Evolutionary conservation across 2,329 filamentous ascomycete species (phyloP).

Genomic region (Malbranchea cinnamomea): DNA sequence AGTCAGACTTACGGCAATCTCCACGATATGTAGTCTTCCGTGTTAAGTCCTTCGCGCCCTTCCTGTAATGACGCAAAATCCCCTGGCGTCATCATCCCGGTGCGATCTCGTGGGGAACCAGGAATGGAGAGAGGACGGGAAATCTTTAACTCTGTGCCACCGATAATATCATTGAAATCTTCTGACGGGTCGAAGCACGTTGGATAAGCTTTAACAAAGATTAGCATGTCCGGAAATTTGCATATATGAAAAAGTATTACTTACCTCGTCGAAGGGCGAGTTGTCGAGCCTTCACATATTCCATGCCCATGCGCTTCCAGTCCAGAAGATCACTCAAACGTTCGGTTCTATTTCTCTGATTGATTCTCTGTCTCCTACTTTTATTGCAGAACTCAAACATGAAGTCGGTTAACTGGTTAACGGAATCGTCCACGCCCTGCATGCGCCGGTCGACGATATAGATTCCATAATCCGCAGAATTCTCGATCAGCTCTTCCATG

Average conservation of each 20-base stretch:
- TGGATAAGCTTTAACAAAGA: constrained; percentile 53
- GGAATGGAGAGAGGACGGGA: constrained; percentile 86
- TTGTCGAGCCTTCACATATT: constrained; percentile 95
- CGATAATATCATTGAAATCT: constrained; percentile 79
- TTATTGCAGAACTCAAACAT: constrained; percentile 94
- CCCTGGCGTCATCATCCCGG: constrained; percentile 97
- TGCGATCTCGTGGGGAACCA: constrained; percentile 76
- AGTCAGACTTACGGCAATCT: constrained; percentile 71
- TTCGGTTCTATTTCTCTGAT: constrained; percentile 94
- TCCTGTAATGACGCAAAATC: constrained; percentile 96
- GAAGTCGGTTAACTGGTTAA: constrained; percentile 80
- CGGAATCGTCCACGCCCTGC: constrained; percentile 93
- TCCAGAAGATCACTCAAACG: constrained; percentile 86
- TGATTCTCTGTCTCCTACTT: constrained; percentile 91
- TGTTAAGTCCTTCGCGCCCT: constrained; percentile 78
- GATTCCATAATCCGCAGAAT: constrained; percentile 94
- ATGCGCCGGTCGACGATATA: constrained; percentile 93
- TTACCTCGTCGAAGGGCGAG: constrained; percentile 62
- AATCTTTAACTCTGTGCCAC: constrained; percentile 87
- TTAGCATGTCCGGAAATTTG: constrained; percentile 10
- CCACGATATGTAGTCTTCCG: constrained; percentile 97
- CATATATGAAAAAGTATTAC: constrained; percentile 2
- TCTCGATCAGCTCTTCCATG: constrained; percentile 98
- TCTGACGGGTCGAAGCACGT: constrained; percentile 62
- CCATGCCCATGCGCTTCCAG: constrained; percentile 99